Conservation (phyloP, 73 alveolate genomes). For the Breviolum minutum region DNA sequence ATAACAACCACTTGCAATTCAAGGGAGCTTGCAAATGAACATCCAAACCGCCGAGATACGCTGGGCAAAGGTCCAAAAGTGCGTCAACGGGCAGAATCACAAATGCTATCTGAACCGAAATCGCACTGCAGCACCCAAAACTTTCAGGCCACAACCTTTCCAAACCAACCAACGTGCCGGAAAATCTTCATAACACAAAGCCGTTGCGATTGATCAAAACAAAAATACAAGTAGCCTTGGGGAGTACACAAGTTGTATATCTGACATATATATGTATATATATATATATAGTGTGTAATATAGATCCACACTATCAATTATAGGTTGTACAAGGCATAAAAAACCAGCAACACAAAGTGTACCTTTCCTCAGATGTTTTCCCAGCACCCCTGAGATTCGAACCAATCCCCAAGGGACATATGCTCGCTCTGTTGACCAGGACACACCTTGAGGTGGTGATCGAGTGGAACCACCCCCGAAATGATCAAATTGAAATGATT, state of each 20-base stretch:
- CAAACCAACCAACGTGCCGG: too few relatives aligned
- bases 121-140: constrained; percentile 14
- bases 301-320: too few relatives aligned
- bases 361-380: neutral
- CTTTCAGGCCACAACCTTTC: too few relatives aligned
- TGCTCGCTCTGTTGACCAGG: constrained; percentile 98
- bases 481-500: too few relatives aligned
- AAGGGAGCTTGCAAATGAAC: neutral
- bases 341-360: neutral
- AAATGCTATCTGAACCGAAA: constrained; percentile 62
- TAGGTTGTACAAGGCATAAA: neutral
- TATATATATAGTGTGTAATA: too few relatives aligned
- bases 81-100: constrained; percentile 8
- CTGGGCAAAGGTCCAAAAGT: neutral
- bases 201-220: too few relatives aligned
- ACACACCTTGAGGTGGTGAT: constrained; percentile 90
- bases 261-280: too few relatives aligned
- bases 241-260: too few relatives aligned
- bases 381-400: neutral
- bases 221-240: too few relatives aligned
- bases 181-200: too few relatives aligned
- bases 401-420: constrained; percentile 98
- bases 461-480: neutral
- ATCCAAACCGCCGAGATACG: neutral
- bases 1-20: too few relatives aligned